A percentile compares a stretch with the other conserved stretches of the same genome.
phyloP scores from a whole-genome alignment of 208 protist genomes.

The Trypanosoma platydactyli region DNA sequence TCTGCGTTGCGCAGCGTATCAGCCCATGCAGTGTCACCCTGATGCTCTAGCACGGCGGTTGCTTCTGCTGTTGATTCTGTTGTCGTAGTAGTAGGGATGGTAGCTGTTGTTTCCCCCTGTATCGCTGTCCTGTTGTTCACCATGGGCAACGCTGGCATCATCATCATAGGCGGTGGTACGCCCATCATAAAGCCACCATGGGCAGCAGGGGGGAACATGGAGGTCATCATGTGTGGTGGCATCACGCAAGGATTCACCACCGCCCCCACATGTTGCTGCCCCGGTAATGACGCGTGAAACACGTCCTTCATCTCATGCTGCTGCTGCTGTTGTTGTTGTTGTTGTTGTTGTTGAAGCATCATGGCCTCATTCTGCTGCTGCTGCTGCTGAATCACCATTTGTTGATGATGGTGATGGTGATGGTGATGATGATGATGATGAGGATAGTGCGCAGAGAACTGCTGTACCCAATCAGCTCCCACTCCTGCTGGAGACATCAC shows the following conservation, averaged over 20 bases:
- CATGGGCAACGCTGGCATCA: constrained; percentile 30
- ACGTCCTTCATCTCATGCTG: constrained; percentile 71
- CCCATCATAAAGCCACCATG: constrained; percentile 25
- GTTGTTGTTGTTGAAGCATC: constrained; percentile 26
- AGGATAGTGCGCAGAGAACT: constrained; percentile 39
- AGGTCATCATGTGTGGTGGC: constrained; percentile 31
- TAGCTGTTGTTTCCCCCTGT: constrained; percentile 17
- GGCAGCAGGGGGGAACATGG: constrained; percentile 39
- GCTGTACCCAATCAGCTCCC: constrained; percentile 51
- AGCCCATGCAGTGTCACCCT: constrained; percentile 47
- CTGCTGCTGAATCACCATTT: constrained; percentile 45
- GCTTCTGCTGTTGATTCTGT: constrained; percentile 25
- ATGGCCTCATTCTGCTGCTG: constrained; percentile 52
- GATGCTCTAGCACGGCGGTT: constrained; percentile 8
- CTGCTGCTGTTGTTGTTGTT: constrained; percentile 17
- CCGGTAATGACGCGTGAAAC: constrained; percentile 33
- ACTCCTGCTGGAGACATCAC: constrained; percentile 27
- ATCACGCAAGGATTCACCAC: constrained; percentile 2
- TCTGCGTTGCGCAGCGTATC: constrained; percentile 62
- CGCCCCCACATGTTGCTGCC: constrained; percentile 1
- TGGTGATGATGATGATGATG: constrained; percentile 29
- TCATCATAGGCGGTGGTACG: constrained; percentile 16
- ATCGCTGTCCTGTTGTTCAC: constrained; percentile 31
- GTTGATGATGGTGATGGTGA: constrained; percentile 33
- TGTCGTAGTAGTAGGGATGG: constrained; percentile 22